These are phyloP conservation scores for Boechera stricta DNA, from an alignment of 345 rosid species.

Conservation along the genomic window DNA sequence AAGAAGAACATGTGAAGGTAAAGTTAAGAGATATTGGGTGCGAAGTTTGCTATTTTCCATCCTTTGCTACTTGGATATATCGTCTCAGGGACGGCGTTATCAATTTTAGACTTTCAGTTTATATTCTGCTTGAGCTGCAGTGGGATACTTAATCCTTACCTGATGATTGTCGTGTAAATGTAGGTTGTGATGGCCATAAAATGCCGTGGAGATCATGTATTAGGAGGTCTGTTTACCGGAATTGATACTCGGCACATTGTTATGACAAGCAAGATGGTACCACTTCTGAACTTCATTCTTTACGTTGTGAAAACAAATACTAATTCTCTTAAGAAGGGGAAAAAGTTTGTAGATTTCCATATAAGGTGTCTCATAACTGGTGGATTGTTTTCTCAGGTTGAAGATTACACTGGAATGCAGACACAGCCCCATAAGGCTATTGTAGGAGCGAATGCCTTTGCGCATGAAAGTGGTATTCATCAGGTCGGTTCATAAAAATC, in stretches of 20 bases:
- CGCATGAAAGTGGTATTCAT: slow-evolving; percentile 96
- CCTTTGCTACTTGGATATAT: not conserved
- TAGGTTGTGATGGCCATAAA: slow-evolving; percentile 94
- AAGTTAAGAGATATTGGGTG: not conserved
- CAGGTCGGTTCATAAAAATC: slow-evolving; percentile 56
- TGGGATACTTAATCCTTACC: not conserved
- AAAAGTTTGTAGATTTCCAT: slow-evolving; percentile 9
- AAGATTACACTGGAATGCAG: slow-evolving; percentile 86
- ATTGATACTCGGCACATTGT: slow-evolving; percentile 78
- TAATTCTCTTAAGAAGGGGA: not conserved
- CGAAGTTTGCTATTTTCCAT: slow-evolving; percentile 1
- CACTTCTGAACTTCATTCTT: not conserved
- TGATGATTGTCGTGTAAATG: not conserved
- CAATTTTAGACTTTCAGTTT: slow-evolving; percentile 1
- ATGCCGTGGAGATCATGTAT: slow-evolving; percentile 78
- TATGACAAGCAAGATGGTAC: slow-evolving; percentile 97
- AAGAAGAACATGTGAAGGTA: slow-evolving; percentile 3
- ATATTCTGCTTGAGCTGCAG: slow-evolving; percentile 3
- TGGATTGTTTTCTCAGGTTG: slow-evolving; percentile 60
- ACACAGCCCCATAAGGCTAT: slow-evolving; percentile 97
- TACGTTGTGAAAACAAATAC: not conserved
- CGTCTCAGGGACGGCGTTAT: not conserved
- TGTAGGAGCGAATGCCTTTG: slow-evolving; percentile 97
- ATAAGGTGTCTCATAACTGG: not conserved
- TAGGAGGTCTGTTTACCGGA: slow-evolving; percentile 85